phyloP scores from a whole-genome alignment of 176 grass and related monocot species.

The Lolium multiflorum region DNA sequence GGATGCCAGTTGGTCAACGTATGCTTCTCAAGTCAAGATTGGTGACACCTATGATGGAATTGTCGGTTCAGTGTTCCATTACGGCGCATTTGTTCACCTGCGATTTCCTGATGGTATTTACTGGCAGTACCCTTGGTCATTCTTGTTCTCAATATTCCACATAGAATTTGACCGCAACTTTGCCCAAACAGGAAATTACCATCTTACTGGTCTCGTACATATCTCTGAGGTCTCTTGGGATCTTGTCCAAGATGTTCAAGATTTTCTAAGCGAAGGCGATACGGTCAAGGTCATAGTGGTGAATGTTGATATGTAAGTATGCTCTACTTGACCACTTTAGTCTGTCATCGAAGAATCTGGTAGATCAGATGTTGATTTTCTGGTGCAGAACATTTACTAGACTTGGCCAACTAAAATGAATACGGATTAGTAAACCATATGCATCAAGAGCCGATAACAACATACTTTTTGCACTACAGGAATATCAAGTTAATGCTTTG shows the following conservation, averaged over 20 bases:
- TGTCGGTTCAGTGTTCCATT: conserved; percentile 76
- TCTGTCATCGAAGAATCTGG: neutral
- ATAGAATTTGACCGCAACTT: conserved; percentile 15
- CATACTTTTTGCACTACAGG: neutral
- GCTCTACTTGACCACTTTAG: neutral
- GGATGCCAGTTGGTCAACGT: conserved; percentile 70
- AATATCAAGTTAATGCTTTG: neutral
- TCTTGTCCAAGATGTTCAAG: conserved; percentile 88
- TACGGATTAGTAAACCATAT: neutral
- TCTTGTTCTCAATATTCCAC: conserved; percentile 24
- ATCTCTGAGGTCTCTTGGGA: conserved; percentile 97
- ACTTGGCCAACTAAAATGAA: too few relatives aligned
- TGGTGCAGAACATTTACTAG: neutral
- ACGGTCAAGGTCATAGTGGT: conserved; percentile 76
- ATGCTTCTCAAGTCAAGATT: conserved; percentile 66
- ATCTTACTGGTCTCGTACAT: conserved; percentile 93
- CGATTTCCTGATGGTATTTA: conserved; percentile 85
- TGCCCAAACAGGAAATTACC: conserved; percentile 60
- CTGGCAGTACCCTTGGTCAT: neutral
- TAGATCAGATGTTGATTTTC: neutral
- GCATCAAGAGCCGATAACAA: neutral
- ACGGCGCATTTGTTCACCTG: conserved; percentile 93
- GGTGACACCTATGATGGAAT: conserved; percentile 67
- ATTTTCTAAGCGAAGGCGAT: conserved; percentile 82
- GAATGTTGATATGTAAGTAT: conserved; percentile 69